Evolutionary conservation across 805 yeast species (phyloP).

Genomic region (Saturnispora quitensis): DNA sequence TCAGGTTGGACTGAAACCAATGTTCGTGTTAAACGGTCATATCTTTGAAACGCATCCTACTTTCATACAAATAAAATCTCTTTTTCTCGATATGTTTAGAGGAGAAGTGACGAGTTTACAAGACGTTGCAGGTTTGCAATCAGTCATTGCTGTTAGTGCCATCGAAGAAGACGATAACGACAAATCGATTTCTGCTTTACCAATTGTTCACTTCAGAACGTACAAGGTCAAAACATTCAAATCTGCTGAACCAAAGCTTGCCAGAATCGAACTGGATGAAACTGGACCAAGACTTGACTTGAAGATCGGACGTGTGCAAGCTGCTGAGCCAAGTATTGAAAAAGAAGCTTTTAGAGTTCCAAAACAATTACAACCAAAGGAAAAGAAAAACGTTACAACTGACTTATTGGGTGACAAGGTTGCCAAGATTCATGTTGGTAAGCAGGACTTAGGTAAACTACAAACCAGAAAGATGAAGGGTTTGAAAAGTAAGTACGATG

Average conservation of each 20-base stretch:
- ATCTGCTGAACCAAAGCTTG: constrained; percentile 74
- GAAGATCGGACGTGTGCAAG: constrained; percentile 76
- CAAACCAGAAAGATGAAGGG: constrained; percentile 99
- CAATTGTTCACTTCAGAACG: constrained; percentile 82
- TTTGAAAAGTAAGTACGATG: constrained; percentile 79
- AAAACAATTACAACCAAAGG: constrained; percentile 70
- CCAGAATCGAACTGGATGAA: constrained; percentile 90
- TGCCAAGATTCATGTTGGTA: constrained; percentile 93
- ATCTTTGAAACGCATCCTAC: constrained; percentile 86
- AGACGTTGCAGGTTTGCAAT: constrained; percentile 93
- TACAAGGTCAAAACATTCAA: constrained; percentile 74
- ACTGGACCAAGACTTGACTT: constrained; percentile 95
- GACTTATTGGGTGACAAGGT: constrained; percentile 94
- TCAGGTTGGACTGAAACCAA: constrained; percentile 84
- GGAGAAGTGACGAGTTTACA: constrained; percentile 74
- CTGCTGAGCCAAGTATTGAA: constrained; percentile 79
- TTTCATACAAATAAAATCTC: constrained; percentile 74
- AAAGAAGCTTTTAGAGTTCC: constrained; percentile 81
- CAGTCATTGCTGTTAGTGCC: constrained; percentile 72
- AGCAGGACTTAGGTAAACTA: constrained; percentile 79
- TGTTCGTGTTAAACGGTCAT: constrained; percentile 89
- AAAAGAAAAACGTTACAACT: constrained; percentile 79
- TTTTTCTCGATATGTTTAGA: constrained; percentile 84
- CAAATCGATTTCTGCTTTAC: constrained; percentile 50
- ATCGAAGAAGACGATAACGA: constrained; percentile 70